Conservation (phyloP, 495 filamentous ascomycete species). For the Jackrogersella multiformis region DNA sequence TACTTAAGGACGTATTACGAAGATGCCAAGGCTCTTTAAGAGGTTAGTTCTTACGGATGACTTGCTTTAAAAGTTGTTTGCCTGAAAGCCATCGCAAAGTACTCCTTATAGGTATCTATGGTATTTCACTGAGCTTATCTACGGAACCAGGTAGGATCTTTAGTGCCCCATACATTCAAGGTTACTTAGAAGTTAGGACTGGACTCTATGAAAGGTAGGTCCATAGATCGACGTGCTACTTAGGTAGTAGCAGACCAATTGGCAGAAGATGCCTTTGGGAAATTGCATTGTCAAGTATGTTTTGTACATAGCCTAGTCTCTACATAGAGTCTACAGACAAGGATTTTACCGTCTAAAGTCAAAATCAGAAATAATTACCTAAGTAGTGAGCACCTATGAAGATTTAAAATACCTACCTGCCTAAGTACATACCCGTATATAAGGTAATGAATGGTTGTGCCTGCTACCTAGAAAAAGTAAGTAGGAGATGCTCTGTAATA, state of each 20-base stretch:
- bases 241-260: conserved; percentile 1
- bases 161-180: conserved; percentile 8
- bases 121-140: conserved; percentile 16
- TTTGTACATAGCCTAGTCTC: not conserved
- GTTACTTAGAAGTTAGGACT: too few species aligned
- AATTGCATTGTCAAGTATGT: not conserved
- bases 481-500: too few species aligned
- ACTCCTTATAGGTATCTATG: conserved; percentile 1
- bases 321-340: not conserved
- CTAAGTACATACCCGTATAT: not conserved
- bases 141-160: not conserved
- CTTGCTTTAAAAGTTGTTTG: conserved; percentile 13
- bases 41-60: not conserved
- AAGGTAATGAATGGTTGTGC: too few species aligned
- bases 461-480: too few species aligned
- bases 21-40: conserved; percentile 6
- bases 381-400: not conserved
- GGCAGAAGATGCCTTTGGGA: conserved; percentile 3
- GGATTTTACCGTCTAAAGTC: not conserved
- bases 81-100: conserved; percentile 2
- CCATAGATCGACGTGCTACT: conserved; percentile 25
- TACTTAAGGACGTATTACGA: conserved; percentile 1
- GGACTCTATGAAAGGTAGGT: conserved; percentile 26
- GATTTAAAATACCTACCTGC: not conserved
- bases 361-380: not conserved